These are phyloP conservation scores for Uronychia binucleata DNA, from an alignment of 73 alveolate species.

Conservation along the genomic window DNA sequence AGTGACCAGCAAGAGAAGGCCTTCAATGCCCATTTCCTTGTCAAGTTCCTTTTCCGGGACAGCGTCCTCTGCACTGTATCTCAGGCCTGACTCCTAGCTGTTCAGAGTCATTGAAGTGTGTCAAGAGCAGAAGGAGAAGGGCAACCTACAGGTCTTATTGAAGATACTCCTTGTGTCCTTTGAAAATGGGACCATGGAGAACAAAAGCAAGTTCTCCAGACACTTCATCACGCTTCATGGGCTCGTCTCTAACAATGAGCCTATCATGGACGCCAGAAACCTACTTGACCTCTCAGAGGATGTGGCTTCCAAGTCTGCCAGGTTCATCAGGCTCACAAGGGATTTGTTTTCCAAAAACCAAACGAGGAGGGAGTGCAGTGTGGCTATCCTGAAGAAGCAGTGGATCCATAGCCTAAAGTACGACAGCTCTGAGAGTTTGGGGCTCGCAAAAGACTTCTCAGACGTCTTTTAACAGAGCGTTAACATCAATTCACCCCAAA, in stretches of 20 bases:
- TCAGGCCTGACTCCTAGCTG: too few species aligned
- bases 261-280: not conserved
- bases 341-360: constrained; percentile 22
- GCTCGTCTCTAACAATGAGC: not conserved
- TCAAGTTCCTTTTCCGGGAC: constrained; percentile 35
- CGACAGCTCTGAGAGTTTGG: not conserved
- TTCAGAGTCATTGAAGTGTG: not conserved
- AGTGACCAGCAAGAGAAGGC: not conserved
- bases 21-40: constrained; percentile 5
- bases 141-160: not conserved
- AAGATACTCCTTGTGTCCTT: not conserved
- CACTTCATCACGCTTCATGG: not conserved
- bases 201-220: not conserved
- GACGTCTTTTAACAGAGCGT: not conserved
- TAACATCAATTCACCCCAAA: not conserved
- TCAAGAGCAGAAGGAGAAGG: not conserved
- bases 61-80: not conserved
- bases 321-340: constrained; percentile 35
- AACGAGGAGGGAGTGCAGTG: constrained; percentile 30
- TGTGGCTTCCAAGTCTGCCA: not conserved
- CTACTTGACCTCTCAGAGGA: constrained; percentile 43
- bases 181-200: not conserved
- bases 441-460: constrained; percentile 19
- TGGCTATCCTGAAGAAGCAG: constrained; percentile 19
- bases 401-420: not conserved